A percentile compares a stretch with the other conserved stretches of the same genome.
Conservation (phyloP, 768 basidiomycete genomes). For the Boletus bicolor region DNA sequence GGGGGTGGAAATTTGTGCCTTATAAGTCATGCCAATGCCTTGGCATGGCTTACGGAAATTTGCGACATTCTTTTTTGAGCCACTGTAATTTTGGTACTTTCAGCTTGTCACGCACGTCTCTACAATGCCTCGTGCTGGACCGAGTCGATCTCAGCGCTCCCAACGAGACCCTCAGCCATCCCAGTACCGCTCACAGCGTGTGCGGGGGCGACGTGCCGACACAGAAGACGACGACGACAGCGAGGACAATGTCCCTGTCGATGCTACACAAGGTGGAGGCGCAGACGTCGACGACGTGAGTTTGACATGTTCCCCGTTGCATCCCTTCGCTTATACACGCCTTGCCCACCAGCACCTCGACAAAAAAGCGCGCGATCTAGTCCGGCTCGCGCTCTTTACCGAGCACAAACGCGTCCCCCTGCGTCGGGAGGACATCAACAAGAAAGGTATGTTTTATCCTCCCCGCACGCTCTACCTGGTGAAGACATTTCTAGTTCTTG, state of each 20-base stretch:
- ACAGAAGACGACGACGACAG: constrained; percentile 37
- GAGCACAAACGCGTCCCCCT: constrained; percentile 69
- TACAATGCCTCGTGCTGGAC: constrained; percentile 33
- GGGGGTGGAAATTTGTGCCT: too few relatives aligned
- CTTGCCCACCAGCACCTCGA: constrained; percentile 50
- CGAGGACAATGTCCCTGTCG: constrained; percentile 33
- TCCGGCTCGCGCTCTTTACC: constrained; percentile 76
- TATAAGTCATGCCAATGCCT: too few relatives aligned
- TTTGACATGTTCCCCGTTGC: not conserved
- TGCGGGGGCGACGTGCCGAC: constrained; percentile 18
- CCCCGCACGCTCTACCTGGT: not conserved
- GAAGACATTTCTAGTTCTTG: constrained; percentile 38
- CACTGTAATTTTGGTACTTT: too few relatives aligned
- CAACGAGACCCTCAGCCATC: constrained; percentile 38
- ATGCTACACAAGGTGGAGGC: constrained; percentile 29
- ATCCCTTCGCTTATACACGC: not conserved
- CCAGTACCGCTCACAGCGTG: constrained; percentile 40
- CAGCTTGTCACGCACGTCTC: not conserved
- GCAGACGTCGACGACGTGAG: constrained; percentile 20
- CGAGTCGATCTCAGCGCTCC: constrained; percentile 34
- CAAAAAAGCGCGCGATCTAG: constrained; percentile 68
- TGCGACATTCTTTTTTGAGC: too few relatives aligned
- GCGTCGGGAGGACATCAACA: constrained; percentile 80
- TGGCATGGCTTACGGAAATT: too few relatives aligned
- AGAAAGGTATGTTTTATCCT: constrained; percentile 56